Evolutionary conservation across 2,329 filamentous ascomycete species (phyloP).

Genomic region (Daldinia eschscholtzii): DNA sequence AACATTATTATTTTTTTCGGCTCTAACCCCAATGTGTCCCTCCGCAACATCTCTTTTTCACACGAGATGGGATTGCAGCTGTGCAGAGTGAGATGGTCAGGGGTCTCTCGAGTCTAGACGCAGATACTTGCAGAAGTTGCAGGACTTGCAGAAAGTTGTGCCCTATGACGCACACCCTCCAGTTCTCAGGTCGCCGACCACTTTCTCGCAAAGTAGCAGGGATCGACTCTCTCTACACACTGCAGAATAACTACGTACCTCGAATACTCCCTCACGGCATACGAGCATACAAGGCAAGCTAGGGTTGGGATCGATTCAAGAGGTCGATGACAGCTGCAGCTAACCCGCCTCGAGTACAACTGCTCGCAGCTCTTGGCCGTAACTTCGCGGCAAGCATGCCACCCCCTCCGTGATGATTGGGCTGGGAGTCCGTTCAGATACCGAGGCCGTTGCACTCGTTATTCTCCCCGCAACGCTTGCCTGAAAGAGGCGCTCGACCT

Average conservation of each 20-base stretch:
- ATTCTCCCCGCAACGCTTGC: constrained; percentile 44
- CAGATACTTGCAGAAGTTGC: constrained; percentile 40
- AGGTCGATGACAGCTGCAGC: constrained; percentile 41
- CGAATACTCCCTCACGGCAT: constrained; percentile 39
- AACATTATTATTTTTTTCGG: constrained; percentile 1
- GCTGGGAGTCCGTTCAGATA: constrained; percentile 41
- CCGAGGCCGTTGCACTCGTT: constrained; percentile 44
- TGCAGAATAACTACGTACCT: constrained; percentile 38
- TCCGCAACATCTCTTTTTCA: constrained; percentile 33
- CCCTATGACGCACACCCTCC: constrained; percentile 46
- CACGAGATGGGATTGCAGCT: constrained; percentile 37
- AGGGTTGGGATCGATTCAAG: constrained; percentile 33
- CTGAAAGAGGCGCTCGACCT: constrained; percentile 45
- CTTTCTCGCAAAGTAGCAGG: constrained; percentile 42
- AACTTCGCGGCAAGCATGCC: constrained; percentile 42
- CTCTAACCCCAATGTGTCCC: constrained; percentile 9
- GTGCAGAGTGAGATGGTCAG: constrained; percentile 38
- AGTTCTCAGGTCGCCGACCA: constrained; percentile 44
- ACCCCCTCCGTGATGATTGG: constrained; percentile 38
- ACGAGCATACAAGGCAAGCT: constrained; percentile 6
- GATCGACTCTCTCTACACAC: constrained; percentile 39
- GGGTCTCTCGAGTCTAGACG: constrained; percentile 44
- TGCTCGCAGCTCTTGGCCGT: constrained; percentile 46
- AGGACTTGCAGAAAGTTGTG: constrained; percentile 32
- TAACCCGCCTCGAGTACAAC: constrained; percentile 41